Evolutionary conservation across 2,329 filamentous ascomycete genomes (phyloP).

Genomic region (Paracoccidioides brasiliensis): DNA sequence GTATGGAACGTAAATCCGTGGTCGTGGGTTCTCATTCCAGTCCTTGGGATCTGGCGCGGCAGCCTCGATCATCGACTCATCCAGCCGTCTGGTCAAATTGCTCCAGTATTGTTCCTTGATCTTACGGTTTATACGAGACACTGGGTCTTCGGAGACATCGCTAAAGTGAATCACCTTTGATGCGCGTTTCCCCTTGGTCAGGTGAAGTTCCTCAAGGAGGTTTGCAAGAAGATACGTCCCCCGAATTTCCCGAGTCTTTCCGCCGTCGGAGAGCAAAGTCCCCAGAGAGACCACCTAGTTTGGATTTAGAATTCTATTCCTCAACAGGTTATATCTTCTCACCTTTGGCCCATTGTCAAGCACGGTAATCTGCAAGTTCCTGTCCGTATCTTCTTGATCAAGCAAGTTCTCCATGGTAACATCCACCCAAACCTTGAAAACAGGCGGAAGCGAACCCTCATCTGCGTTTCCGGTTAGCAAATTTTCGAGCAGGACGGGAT

Average conservation of each 20-base stretch:
- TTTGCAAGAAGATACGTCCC: slow-evolving; percentile 89
- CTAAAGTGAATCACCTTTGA: slow-evolving; percentile 73
- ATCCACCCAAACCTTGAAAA: slow-evolving; percentile 68
- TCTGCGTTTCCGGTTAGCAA: slow-evolving; percentile 36
- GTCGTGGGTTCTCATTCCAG: slow-evolving; percentile 70
- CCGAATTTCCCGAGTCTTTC: slow-evolving; percentile 51
- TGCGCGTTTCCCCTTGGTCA: slow-evolving; percentile 64
- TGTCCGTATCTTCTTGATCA: slow-evolving; percentile 70
- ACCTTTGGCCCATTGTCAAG: slow-evolving; percentile 80
- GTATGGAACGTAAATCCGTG: slow-evolving; percentile 66
- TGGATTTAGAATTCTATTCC: slow-evolving; percentile 1
- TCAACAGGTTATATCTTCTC: slow-evolving; percentile 7
- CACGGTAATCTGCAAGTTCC: slow-evolving; percentile 84
- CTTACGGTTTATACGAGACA: slow-evolving; percentile 61
- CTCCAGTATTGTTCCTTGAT: slow-evolving; percentile 77
- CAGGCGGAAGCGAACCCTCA: slow-evolving; percentile 52
- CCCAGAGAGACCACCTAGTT: slow-evolving; percentile 57
- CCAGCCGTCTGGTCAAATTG: slow-evolving; percentile 64
- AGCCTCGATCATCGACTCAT: slow-evolving; percentile 56
- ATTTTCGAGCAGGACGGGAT: neutral
- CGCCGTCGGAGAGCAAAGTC: slow-evolving; percentile 66
- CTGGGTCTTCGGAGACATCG: slow-evolving; percentile 73
- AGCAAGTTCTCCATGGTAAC: slow-evolving; percentile 60
- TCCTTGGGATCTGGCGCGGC: slow-evolving; percentile 74
- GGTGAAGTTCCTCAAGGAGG: slow-evolving; percentile 71